These are phyloP conservation scores for Volvox reticuliferus DNA, from an alignment of 139 green algal genomes.

Conservation along the genomic window DNA sequence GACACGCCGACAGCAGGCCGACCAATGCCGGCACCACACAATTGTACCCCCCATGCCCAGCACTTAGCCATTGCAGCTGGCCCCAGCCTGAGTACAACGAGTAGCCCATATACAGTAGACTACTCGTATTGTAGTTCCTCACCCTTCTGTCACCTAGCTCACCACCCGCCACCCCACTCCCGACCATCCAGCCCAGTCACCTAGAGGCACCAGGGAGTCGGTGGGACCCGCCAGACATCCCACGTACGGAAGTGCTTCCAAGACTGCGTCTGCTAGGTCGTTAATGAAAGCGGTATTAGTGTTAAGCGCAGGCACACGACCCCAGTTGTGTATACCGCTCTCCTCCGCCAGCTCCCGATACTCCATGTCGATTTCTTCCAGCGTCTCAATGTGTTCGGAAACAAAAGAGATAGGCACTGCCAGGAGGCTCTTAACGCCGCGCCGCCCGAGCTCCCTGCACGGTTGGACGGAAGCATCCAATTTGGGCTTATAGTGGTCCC, in stretches of 20 bases:
- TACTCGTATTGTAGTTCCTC: no score
- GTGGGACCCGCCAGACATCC: conserved; percentile 74
- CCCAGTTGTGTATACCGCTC: conserved; percentile 83
- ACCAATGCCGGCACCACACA: no score
- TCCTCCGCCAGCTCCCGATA: conserved; percentile 91
- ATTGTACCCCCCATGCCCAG: no score
- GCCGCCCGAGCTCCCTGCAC: conserved; percentile 79
- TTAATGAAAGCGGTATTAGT: conserved; percentile 95
- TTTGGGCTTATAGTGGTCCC: no score
- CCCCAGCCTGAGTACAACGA: no score
- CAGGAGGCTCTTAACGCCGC: conserved; percentile 85
- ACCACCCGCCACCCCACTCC: neutral
- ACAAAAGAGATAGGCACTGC: conserved; percentile 99
- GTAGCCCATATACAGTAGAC: no score
- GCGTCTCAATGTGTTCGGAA: conserved; percentile 99
- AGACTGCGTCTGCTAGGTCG: conserved; percentile 90
- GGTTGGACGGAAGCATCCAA: neutral
- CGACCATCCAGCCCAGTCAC: conserved; percentile 50
- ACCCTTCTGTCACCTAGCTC: no score
- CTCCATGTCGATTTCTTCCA: conserved; percentile 99
- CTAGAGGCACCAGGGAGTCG: conserved; percentile 82
- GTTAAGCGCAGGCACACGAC: conserved; percentile 96
- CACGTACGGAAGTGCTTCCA: conserved; percentile 96
- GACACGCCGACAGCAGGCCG: no score
- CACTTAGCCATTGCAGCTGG: no score